Conservation (phyloP, 257 asterid species). For the Scutellaria galericulata region DNA sequence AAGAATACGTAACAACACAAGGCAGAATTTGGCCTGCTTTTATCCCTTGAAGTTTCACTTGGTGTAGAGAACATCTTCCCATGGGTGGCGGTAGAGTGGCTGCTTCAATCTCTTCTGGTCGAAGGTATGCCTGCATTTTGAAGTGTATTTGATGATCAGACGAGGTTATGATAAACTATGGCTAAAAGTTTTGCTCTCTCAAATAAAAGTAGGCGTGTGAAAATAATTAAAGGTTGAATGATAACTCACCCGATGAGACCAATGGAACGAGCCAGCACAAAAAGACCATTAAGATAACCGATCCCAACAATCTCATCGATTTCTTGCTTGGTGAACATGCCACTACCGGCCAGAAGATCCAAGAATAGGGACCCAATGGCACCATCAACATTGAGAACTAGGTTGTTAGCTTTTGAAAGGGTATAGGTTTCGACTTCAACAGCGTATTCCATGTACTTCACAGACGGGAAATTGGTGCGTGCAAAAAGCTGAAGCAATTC, state of each 20-base stretch:
- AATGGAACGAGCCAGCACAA: slow-evolving; percentile 97
- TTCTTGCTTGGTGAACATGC: slow-evolving; percentile 95
- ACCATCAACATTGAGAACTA: slow-evolving; percentile 95
- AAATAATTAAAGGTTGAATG: not conserved
- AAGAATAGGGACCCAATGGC: slow-evolving; percentile 98
- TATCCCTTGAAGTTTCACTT: slow-evolving; percentile 52
- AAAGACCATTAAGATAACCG: slow-evolving; percentile 96
- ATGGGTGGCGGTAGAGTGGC: slow-evolving; percentile 98
- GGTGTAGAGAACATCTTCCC: slow-evolving; percentile 99
- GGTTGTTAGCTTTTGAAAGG: slow-evolving; percentile 92
- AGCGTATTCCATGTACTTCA: slow-evolving; percentile 98
- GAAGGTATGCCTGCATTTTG: slow-evolving; percentile 80
- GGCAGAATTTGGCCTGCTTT: slow-evolving; percentile 19
- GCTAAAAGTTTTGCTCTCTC: not conserved
- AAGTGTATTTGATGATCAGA: slow-evolving; percentile 17
- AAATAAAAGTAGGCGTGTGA: not conserved
- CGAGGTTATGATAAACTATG: not conserved
- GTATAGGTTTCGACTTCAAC: slow-evolving; percentile 97
- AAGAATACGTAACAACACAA: slow-evolving; percentile 10
- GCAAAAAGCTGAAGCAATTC: slow-evolving; percentile 83
- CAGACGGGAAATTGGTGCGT: slow-evolving; percentile 89
- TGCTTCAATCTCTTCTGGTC: slow-evolving; percentile 99
- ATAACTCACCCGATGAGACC: slow-evolving; percentile 96
- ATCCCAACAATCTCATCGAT: slow-evolving; percentile 91
- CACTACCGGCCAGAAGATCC: slow-evolving; percentile 99